Conservation (phyloP, 2,329 filamentous ascomycete genomes). For the Nannizzia gypsea region DNA sequence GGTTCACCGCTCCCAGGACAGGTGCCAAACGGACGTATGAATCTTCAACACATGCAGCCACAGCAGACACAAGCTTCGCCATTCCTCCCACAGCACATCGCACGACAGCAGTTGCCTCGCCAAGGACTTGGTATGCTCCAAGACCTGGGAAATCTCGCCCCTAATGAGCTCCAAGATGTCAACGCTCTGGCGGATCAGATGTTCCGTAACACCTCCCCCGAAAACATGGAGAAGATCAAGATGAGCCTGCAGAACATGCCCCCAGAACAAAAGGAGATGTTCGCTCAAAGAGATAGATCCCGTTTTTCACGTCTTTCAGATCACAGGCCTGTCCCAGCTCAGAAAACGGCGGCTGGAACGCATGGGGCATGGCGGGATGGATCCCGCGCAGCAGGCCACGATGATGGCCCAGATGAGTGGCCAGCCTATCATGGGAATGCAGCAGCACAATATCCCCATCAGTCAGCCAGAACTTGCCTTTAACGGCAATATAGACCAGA, state of each 20-base stretch:
- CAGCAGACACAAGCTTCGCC: conserved; percentile 14
- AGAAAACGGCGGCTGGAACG: conserved; percentile 23
- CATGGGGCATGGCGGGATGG: conserved; percentile 17
- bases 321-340: conserved; percentile 37
- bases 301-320: conserved; percentile 40
- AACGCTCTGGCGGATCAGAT: conserved; percentile 36
- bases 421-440: conserved; percentile 10
- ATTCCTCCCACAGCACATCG: background rate
- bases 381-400: conserved; percentile 24
- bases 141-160: conserved; percentile 21
- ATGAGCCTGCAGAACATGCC: conserved; percentile 36
- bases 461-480: conserved; percentile 23
- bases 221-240: conserved; percentile 39
- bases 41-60: conserved; percentile 17
- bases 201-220: conserved; percentile 32
- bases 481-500: conserved; percentile 40
- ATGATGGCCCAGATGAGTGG: conserved; percentile 19
- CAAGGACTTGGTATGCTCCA: conserved; percentile 17
- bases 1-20: conserved; percentile 10
- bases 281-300: conserved; percentile 39
- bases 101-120: conserved; percentile 6
- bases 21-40: background rate
- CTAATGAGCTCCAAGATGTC: conserved; percentile 24
- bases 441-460: conserved; percentile 27
- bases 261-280: conserved; percentile 36